Conservation (phyloP, 192 early-diverging fungal species). For the Backusella psychrophila region DNA sequence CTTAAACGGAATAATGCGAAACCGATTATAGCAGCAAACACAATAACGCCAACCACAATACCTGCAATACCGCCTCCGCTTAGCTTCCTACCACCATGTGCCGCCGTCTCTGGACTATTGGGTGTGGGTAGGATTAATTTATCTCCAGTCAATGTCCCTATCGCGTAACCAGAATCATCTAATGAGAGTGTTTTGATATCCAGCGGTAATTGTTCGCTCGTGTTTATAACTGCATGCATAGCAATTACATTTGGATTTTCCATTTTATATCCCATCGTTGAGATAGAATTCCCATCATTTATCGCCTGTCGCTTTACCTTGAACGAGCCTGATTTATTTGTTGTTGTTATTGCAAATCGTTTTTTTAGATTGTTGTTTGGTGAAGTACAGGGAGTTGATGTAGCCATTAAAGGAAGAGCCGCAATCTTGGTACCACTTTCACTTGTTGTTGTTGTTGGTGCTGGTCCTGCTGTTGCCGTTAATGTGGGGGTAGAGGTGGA, state of each 20-base stretch:
- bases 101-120: too few species aligned
- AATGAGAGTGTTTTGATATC: neutral
- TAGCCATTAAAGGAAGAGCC: neutral
- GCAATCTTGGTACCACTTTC: neutral
- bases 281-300: neutral
- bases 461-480: neutral
- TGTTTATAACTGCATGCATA: neutral
- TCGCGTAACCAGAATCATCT: neutral
- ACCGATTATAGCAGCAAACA: neutral
- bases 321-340: neutral
- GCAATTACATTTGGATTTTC: neutral
- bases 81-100: neutral
- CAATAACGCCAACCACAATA: neutral
- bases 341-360: neutral
- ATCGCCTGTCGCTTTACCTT: neutral
- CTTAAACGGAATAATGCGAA: neutral
- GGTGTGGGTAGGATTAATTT: neutral
- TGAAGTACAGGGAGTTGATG: neutral
- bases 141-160: neutral
- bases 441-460: neutral
- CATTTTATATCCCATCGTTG: neutral
- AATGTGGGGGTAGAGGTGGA: neutral
- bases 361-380: neutral
- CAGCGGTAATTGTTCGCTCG: neutral
- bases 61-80: neutral